Evolutionary conservation across 2,329 filamentous ascomycete genomes (phyloP).

Genomic region (Pseudogymnoascus sp.): DNA sequence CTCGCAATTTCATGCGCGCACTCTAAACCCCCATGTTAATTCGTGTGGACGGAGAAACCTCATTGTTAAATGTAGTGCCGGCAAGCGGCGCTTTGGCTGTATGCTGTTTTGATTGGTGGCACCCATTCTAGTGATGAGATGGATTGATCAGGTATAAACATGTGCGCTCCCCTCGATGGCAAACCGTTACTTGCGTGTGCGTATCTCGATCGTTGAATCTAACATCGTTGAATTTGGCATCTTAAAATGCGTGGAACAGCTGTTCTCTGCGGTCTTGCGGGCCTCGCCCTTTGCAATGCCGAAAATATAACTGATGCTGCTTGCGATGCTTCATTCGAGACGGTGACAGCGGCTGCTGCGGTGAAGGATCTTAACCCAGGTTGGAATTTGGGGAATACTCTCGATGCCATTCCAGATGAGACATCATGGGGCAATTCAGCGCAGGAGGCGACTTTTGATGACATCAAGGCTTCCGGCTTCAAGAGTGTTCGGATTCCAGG

Average conservation of each 20-base stretch:
- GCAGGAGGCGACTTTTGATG: constrained; percentile 42
- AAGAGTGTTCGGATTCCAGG: constrained; percentile 48
- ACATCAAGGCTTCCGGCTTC: constrained; percentile 45
- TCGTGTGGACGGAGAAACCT: neutral
- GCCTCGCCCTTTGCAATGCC: neutral
- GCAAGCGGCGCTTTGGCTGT: neutral
- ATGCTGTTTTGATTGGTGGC: neutral
- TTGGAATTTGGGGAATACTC: constrained; percentile 53
- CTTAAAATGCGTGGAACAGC: constrained; percentile 4
- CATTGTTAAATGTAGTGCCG: neutral
- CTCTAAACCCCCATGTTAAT: neutral
- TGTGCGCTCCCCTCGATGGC: neutral
- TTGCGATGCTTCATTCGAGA: constrained; percentile 20
- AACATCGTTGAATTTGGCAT: neutral
- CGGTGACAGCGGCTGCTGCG: constrained; percentile 21
- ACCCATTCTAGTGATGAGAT: neutral
- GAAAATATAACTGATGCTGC: constrained; percentile 1
- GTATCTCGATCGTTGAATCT: neutral
- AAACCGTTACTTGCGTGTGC: neutral
- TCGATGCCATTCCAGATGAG: constrained; percentile 47
- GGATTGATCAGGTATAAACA: neutral
- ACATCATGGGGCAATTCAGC: constrained; percentile 50
- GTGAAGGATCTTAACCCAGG: constrained; percentile 43
- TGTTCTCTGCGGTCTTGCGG: neutral
- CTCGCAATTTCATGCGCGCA: neutral